phyloP scores from a whole-genome alignment of 2,329 filamentous ascomycete genomes.

The Alternaria novae-zelandiae region DNA sequence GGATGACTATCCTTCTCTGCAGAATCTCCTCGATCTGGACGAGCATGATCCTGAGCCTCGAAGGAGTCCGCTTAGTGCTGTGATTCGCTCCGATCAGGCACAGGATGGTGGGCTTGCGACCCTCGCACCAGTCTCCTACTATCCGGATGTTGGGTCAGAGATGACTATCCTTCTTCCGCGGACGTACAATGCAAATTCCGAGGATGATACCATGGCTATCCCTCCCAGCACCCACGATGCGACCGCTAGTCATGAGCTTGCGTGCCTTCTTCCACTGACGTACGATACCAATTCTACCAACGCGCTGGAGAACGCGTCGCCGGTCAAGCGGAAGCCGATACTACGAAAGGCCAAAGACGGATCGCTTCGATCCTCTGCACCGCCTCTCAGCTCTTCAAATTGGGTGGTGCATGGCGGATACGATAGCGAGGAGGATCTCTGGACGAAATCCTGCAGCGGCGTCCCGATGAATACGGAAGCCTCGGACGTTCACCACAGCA shows the following conservation, averaged over 20 bases:
- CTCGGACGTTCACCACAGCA: neutral
- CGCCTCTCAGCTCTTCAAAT: neutral
- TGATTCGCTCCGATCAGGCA: accelerated
- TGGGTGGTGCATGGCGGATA: neutral
- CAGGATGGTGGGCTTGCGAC: neutral
- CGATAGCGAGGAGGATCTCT: neutral
- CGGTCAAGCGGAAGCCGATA: neutral
- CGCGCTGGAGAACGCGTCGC: neutral
- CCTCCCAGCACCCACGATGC: neutral
- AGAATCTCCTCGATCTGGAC: neutral
- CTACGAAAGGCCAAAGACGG: neutral
- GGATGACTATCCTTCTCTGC: neutral
- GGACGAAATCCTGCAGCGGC: neutral
- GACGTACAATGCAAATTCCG: neutral
- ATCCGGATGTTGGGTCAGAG: neutral
- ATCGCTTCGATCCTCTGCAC: neutral
- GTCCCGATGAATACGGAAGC: no score
- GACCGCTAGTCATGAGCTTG: accelerated
- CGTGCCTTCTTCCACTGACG: accelerated
- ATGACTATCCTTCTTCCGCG: neutral
- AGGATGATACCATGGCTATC: accelerated
- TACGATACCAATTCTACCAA: neutral
- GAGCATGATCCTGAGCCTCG: neutral
- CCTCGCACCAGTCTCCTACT: neutral
- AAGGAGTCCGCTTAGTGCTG: neutral